Evolutionary conservation across 2,329 filamentous ascomycete species (phyloP).

Genomic region (Colletotrichum orchidophilum): DNA sequence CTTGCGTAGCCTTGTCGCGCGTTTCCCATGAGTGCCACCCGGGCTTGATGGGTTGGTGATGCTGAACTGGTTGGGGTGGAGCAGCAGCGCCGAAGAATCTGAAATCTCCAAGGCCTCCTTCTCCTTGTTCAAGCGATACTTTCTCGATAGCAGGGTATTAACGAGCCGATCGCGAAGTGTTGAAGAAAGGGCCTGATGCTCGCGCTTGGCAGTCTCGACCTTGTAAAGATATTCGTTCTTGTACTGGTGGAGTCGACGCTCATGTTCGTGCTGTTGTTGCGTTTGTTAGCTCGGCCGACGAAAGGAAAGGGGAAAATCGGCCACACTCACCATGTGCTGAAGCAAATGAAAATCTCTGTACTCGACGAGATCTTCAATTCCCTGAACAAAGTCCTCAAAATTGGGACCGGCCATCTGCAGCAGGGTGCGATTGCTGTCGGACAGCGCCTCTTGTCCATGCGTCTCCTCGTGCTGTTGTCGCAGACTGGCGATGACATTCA

Average conservation of each 20-base stretch:
- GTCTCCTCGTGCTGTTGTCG: conserved; percentile 64
- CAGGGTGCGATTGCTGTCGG: conserved; percentile 62
- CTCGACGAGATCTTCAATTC: conserved; percentile 89
- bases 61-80: conserved; percentile 75
- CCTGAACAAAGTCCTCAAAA: conserved; percentile 85
- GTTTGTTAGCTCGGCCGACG: conserved; percentile 2
- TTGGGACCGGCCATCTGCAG: conserved; percentile 82
- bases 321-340: conserved; percentile 75
- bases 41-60: conserved; percentile 72
- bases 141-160: conserved; percentile 72
- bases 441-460: conserved; percentile 48
- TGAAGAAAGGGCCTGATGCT: conserved; percentile 66
- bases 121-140: conserved; percentile 70
- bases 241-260: conserved; percentile 68
- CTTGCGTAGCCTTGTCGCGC: conserved; percentile 68
- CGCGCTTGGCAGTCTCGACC: conserved; percentile 68
- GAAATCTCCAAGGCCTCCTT: conserved; percentile 75
- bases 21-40: conserved; percentile 70
- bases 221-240: conserved; percentile 69
- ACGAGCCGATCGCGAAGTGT: conserved; percentile 73
- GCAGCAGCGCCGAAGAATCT: conserved; percentile 70
- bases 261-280: conserved; percentile 65
- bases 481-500: conserved; percentile 76
- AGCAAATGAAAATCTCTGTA: conserved; percentile 85
- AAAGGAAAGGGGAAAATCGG: not conserved